Evolutionary conservation across 306 rosid genomes (phyloP).

Genomic region (Prunus dulcis): DNA sequence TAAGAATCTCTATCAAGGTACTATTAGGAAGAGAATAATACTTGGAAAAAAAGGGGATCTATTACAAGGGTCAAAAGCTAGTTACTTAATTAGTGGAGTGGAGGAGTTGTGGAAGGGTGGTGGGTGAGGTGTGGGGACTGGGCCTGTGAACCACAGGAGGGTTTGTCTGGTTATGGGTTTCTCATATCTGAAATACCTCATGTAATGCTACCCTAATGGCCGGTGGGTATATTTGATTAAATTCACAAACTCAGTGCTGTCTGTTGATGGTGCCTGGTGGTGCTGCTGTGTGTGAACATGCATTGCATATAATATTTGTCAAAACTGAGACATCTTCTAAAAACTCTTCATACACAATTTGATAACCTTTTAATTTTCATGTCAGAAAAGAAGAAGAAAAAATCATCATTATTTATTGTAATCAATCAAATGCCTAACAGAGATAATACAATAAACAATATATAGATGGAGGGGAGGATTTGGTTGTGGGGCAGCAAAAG

Average conservation of each 20-base stretch:
- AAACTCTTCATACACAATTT: too few species aligned
- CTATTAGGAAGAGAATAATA: too few species aligned
- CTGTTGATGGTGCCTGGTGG: neutral
- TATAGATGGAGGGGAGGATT: slow-evolving; percentile 23
- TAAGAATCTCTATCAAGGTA: neutral
- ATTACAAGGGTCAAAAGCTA: too few species aligned
- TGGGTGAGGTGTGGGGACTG: slow-evolving; percentile 16
- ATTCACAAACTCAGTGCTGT: neutral
- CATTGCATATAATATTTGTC: neutral
- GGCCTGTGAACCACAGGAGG: slow-evolving; percentile 3
- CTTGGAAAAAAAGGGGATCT: neutral
- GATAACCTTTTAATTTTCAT: neutral
- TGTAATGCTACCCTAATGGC: slow-evolving; percentile 23
- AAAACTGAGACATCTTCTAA: too few species aligned
- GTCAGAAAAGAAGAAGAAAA: too few species aligned
- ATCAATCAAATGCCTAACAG: neutral
- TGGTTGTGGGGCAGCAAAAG: slow-evolving; percentile 56
- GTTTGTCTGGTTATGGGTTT: slow-evolving; percentile 18
- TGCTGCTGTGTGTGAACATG: neutral
- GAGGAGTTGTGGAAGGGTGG: slow-evolving; percentile 14
- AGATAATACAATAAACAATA: slow-evolving; percentile 2
- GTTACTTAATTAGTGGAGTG: slow-evolving; percentile 1
- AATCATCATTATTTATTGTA: neutral
- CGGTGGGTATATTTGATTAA: slow-evolving; percentile 27
- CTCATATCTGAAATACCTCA: neutral